These are phyloP conservation scores for Licmophora abbreviata DNA, from an alignment of 108 stramenopile species.

Conservation along the genomic window DNA sequence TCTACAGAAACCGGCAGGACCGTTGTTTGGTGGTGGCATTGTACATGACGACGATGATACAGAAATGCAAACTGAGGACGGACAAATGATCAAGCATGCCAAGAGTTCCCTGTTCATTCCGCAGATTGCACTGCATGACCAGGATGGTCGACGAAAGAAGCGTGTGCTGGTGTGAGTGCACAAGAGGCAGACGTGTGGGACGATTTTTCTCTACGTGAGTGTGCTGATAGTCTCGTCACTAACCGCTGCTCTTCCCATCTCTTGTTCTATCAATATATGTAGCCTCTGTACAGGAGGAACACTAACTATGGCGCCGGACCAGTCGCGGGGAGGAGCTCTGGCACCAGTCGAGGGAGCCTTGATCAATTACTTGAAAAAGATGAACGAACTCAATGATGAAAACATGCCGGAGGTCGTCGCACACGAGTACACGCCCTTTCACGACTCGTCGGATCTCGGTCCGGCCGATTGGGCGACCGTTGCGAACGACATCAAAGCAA, in stretches of 20 bases:
- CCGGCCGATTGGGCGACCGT: slow-evolving; percentile 88
- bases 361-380: slow-evolving; percentile 58
- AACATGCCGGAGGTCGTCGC: slow-evolving; percentile 71
- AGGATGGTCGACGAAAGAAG: slow-evolving; percentile 33
- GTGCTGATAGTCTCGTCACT: slow-evolving; percentile 16
- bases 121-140: slow-evolving; percentile 40
- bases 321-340: slow-evolving; percentile 45
- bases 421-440: slow-evolving; percentile 70
- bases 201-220: slow-evolving; percentile 7
- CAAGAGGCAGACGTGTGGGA: slow-evolving; percentile 22
- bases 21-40: slow-evolving; percentile 10
- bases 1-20: slow-evolving; percentile 28
- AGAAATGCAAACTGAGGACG: neutral
- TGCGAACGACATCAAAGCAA: slow-evolving; percentile 40
- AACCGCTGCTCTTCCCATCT: slow-evolving; percentile 6
- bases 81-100: slow-evolving; percentile 3
- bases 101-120: slow-evolving; percentile 42
- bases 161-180: slow-evolving; percentile 16
- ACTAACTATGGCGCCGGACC: slow-evolving; percentile 73
- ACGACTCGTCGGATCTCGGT: slow-evolving; percentile 85
- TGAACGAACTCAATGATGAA: slow-evolving; percentile 61
- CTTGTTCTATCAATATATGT: slow-evolving; percentile 19
- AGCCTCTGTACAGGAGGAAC: slow-evolving; percentile 84
- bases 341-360: slow-evolving; percentile 74
- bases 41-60: slow-evolving; percentile 4